phyloP scores from a whole-genome alignment of 805 yeast genomes.

The Metschnikowia dekortorum region DNA sequence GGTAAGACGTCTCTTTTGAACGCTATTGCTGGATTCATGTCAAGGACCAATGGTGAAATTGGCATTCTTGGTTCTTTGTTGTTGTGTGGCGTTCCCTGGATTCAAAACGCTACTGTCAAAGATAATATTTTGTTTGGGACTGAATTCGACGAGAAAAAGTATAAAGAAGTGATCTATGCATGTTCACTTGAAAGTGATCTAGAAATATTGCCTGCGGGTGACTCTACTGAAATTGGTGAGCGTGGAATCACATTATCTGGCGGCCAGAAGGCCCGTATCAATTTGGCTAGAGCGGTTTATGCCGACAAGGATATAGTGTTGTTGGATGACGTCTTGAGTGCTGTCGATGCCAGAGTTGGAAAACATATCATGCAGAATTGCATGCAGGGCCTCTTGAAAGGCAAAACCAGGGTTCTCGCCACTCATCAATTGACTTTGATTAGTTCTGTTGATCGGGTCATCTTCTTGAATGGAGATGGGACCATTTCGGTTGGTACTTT shows the following conservation, averaged over 20 bases:
- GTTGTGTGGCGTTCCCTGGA: constrained; percentile 72
- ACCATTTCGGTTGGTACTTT: constrained; percentile 57
- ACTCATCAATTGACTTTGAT: constrained; percentile 80
- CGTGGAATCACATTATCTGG: constrained; percentile 85
- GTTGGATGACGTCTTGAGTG: constrained; percentile 76
- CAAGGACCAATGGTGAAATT: constrained; percentile 47
- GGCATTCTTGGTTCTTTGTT: constrained; percentile 49
- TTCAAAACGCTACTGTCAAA: constrained; percentile 72
- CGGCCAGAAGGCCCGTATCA: constrained; percentile 82
- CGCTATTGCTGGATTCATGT: constrained; percentile 73
- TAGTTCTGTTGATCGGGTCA: constrained; percentile 62
- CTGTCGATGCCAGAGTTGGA: constrained; percentile 88
- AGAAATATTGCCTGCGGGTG: constrained; percentile 67
- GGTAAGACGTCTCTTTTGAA: constrained; percentile 73
- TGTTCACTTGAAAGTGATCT: constrained; percentile 69
- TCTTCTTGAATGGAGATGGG: constrained; percentile 66
- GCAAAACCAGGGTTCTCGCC: constrained; percentile 68
- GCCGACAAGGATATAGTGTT: constrained; percentile 61
- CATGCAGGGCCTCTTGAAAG: constrained; percentile 51
- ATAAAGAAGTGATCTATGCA: constrained; percentile 52
- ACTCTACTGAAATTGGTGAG: constrained; percentile 77
- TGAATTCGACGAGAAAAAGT: constrained; percentile 47
- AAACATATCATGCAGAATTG: constrained; percentile 70
- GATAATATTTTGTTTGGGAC: constrained; percentile 71
- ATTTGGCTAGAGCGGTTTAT: constrained; percentile 76